These are phyloP conservation scores for Peniophora sp. DNA, from an alignment of 1,284 basidiomycete genomes.

Conservation along the genomic window DNA sequence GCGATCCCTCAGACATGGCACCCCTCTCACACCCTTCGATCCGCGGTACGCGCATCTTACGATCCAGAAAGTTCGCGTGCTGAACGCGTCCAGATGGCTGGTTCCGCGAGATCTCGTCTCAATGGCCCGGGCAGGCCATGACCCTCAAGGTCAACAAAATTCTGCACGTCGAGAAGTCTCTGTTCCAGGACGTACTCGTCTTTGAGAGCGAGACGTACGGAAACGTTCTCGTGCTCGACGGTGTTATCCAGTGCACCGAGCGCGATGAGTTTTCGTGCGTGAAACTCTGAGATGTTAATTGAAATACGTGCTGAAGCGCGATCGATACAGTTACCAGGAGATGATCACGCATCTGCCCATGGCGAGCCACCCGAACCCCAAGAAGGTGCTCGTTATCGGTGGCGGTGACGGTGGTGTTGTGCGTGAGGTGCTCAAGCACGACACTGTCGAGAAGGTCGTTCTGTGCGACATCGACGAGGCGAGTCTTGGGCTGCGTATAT, in stretches of 20 bases:
- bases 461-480: conserved; percentile 98
- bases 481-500: conserved; percentile 9
- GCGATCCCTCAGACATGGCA: conserved; percentile 20
- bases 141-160: conserved; percentile 94
- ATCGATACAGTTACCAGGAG: conserved; percentile 81
- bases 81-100: conserved; percentile 71
- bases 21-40: conserved; percentile 30
- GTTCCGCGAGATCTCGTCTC: conserved; percentile 95
- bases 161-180: conserved; percentile 88
- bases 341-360: conserved; percentile 98
- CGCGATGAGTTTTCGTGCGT: conserved; percentile 96
- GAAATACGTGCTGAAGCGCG: neutral
- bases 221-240: conserved; percentile 94
- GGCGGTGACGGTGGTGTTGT: conserved; percentile 97
- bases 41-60: conserved; percentile 18
- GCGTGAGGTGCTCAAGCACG: conserved; percentile 95
- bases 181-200: conserved; percentile 94
- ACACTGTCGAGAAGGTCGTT: conserved; percentile 85
- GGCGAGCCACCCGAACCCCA: conserved; percentile 93
- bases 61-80: neutral
- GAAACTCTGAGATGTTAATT: neutral
- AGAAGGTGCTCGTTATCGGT: conserved; percentile 94
- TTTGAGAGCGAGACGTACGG: conserved; percentile 94
- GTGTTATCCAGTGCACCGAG: conserved; percentile 95
- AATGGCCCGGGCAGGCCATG: conserved; percentile 98